phyloP scores from a whole-genome alignment of 805 yeast species.

The Pichia californica region DNA sequence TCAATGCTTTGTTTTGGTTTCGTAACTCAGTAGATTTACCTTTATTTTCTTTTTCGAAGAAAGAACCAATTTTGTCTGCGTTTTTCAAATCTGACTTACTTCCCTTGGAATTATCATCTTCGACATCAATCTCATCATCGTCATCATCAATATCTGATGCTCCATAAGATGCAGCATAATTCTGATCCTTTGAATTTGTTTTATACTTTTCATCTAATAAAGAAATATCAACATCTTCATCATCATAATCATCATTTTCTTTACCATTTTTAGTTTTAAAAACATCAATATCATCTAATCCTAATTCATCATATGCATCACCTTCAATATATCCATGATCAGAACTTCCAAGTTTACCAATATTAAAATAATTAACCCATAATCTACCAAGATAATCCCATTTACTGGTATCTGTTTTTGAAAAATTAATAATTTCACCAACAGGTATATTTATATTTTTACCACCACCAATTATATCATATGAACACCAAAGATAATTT shows the following conservation, averaged over 20 bases:
- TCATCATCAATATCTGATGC: background rate
- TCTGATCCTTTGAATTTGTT: too few relatives aligned
- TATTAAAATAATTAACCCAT: conserved; percentile 42
- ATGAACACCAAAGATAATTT: conserved; percentile 57
- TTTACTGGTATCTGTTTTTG: conserved; percentile 24
- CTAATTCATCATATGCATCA: conserved; percentile 27
- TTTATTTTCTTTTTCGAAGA: background rate
- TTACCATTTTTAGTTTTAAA: conserved; percentile 1
- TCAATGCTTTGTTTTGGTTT: background rate
- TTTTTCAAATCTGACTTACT: too few relatives aligned
- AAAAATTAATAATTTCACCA: conserved; percentile 41
- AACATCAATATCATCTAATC: conserved; percentile 19
- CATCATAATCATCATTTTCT: conserved; percentile 2
- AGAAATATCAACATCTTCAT: background rate
- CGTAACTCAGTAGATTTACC: too few relatives aligned
- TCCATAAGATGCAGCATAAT: too few relatives aligned
- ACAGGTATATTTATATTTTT: conserved; percentile 31
- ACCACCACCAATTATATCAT: conserved; percentile 47
- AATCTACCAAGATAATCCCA: conserved; percentile 42
- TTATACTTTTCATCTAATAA: background rate
- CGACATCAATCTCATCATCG: background rate
- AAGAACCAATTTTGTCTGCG: background rate
- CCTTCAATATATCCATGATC: conserved; percentile 28
- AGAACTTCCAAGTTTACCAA: conserved; percentile 18
- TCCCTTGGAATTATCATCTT: too few relatives aligned